Percentiles rank a stretch among this genome's conserved stretches.
These are phyloP conservation scores for Rosa hybrid DNA, from an alignment of 331 rosid species.

Conservation along the genomic window DNA sequence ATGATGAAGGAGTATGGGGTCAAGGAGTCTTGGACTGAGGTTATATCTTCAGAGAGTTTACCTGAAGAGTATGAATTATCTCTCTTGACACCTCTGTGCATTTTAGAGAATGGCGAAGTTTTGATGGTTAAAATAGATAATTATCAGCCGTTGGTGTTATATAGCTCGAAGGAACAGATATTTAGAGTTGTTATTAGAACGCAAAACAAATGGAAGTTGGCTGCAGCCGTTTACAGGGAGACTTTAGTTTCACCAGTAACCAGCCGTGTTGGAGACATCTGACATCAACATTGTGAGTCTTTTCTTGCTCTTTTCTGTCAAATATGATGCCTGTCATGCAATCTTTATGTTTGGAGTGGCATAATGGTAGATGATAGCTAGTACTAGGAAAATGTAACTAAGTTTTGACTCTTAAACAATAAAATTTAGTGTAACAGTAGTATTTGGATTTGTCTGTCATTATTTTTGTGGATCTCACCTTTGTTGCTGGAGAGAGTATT, in stretches of 20 bases:
- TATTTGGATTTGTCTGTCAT: too few relatives aligned
- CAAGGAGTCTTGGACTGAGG: neutral
- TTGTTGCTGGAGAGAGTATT: too few relatives aligned
- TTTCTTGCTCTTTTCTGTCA: too few relatives aligned
- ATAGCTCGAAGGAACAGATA: neutral
- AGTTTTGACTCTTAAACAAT: too few relatives aligned
- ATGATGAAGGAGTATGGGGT: conserved; percentile 3
- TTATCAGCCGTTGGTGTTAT: neutral
- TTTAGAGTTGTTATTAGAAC: neutral
- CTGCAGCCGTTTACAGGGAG: neutral
- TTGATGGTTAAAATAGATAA: neutral
- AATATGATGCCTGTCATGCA: too few relatives aligned
- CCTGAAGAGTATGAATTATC: neutral
- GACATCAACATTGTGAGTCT: neutral
- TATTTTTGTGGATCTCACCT: too few relatives aligned
- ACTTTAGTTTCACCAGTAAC: conserved; percentile 7
- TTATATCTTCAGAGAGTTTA: too few relatives aligned
- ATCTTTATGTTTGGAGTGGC: too few relatives aligned
- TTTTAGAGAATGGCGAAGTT: neutral
- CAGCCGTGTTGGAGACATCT: neutral
- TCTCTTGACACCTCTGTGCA: neutral
- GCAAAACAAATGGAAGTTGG: neutral
- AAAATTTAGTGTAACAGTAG: too few relatives aligned
- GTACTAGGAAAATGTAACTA: too few relatives aligned
- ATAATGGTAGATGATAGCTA: too few relatives aligned